A percentile compares a stretch with the other conserved stretches of the same genome.
These are phyloP conservation scores for Beauveria caledonica DNA, from an alignment of 2,329 filamentous ascomycete species.

Conservation along the genomic window DNA sequence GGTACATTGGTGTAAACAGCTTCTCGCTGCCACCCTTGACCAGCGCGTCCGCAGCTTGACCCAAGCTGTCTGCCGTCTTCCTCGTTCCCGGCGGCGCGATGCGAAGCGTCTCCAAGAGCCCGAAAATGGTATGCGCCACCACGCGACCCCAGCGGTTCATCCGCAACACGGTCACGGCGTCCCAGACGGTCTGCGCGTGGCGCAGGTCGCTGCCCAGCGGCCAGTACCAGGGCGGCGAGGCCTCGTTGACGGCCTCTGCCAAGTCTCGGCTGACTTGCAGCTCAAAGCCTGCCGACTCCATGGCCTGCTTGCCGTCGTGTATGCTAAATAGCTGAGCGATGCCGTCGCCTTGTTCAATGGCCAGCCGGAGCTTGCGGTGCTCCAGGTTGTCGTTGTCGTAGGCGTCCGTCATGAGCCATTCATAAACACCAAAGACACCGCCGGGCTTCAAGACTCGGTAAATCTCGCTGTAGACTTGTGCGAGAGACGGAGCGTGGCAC, in stretches of 20 bases:
- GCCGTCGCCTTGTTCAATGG: constrained; percentile 91
- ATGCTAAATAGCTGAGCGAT: constrained; percentile 96
- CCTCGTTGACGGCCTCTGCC: constrained; percentile 65
- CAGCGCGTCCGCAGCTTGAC: constrained; percentile 71
- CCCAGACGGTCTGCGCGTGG: constrained; percentile 71
- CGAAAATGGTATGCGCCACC: constrained; percentile 68
- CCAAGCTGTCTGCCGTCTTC: constrained; percentile 90
- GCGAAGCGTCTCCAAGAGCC: constrained; percentile 63
- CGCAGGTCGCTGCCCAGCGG: constrained; percentile 77
- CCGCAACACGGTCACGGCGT: constrained; percentile 74
- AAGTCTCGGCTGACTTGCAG: constrained; percentile 80
- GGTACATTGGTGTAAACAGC: constrained; percentile 97
- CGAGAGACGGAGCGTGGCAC: constrained; percentile 82
- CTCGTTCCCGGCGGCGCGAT: constrained; percentile 76
- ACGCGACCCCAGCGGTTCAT: constrained; percentile 82
- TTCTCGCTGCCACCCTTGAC: constrained; percentile 81
- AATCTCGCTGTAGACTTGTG: constrained; percentile 90
- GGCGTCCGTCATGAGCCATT: constrained; percentile 96
- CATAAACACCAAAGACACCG: constrained; percentile 92
- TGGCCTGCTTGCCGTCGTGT: constrained; percentile 70
- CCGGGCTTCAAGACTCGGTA: constrained; percentile 93
- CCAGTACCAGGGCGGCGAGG: constrained; percentile 87
- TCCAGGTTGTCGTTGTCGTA: constrained; percentile 84
- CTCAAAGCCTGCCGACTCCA: constrained; percentile 81
- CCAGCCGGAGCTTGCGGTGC: constrained; percentile 85